Evolutionary conservation across 805 yeast genomes (phyloP).

Genomic region (Saccharomycopsis babjevae): DNA sequence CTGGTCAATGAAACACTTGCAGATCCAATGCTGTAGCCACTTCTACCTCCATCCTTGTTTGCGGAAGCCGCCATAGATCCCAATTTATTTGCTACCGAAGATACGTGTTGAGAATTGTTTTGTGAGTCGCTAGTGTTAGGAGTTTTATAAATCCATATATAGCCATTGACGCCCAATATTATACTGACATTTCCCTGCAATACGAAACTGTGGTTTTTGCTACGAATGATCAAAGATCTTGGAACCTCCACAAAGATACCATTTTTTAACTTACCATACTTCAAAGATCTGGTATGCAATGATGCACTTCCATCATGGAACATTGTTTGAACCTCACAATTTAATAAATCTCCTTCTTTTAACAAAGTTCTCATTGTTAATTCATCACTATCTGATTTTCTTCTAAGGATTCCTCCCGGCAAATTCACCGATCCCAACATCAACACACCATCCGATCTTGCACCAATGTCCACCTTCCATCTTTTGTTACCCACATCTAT

Average conservation of each 20-base stretch:
- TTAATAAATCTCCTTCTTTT: constrained; percentile 91
- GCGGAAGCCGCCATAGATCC: constrained; percentile 26
- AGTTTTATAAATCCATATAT: constrained; percentile 80
- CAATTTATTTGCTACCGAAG: constrained; percentile 23
- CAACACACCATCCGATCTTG: constrained; percentile 83
- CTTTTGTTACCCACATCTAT: constrained; percentile 88
- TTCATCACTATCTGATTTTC: constrained; percentile 93
- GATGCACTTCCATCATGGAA: constrained; percentile 89
- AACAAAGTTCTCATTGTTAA: constrained; percentile 88
- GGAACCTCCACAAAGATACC: constrained; percentile 81
- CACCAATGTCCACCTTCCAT: constrained; percentile 96
- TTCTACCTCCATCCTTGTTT: constrained; percentile 17
- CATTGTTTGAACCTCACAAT: constrained; percentile 90
- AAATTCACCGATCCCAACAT: constrained; percentile 92
- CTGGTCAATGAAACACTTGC: constrained; percentile 68
- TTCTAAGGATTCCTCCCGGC: constrained; percentile 93
- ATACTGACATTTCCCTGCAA: constrained; percentile 92
- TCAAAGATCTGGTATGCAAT: constrained; percentile 86
- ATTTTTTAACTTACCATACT: constrained; percentile 90
- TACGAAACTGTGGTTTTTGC: constrained; percentile 77
- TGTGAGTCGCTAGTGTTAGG: constrained; percentile 24
- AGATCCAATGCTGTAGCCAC: constrained; percentile 41
- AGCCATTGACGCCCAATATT: constrained; percentile 92
- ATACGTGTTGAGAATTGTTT: constrained; percentile 2
- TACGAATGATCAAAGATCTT: constrained; percentile 67